Base-by-base conservation (phyloP, 1,284 basidiomycete species). In the Trichosporon sp. region DNA sequence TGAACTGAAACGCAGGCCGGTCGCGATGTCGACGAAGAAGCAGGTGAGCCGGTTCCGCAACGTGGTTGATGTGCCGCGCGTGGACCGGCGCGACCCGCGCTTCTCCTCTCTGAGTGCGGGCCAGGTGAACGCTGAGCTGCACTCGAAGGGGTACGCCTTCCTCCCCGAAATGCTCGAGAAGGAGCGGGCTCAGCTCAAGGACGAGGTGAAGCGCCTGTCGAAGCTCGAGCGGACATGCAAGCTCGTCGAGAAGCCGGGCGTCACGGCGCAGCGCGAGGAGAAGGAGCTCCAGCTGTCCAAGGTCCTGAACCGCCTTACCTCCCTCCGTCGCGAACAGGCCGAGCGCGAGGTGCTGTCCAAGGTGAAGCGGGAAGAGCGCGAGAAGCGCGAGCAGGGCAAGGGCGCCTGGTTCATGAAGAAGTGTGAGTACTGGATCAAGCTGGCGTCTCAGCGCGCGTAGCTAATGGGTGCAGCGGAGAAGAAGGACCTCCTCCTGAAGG, bases 331-430 rank as follows among this genome's bases (percentile, higher is more conserved):
- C 65, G 89, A 93, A 72, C 86, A 86, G 75, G 83, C 91, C 15
- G 90, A 93, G 75, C 84, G 87, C 60, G 87, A 89, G 60, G 91
- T 90, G 0, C 77, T 95, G 67, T 80, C 83, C 4, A 85, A 85
- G 69, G 86, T 86, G 62, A 87, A 87, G 75, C 87, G 87, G 75
- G 88, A 89, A 70, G 94, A 97, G 84, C 85, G 84, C 70, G 88
- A 89, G 75, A 93, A 91, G 83, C 85, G 88, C 70, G 86, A 87
- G 67, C 82, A 87, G 64, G 94, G 94, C 3, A 97, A 97, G 84
- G 86, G 87, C 12, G 87, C 86, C 21, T 98, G 92, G 91, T 92
- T 88, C 82, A 87, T 98, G 86, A 98, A 98, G 85, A 85, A 90
- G 75, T 85, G 93, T 92, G 67, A 67, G 77, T 76, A 27, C 1